phyloP scores from a whole-genome alignment of 306 rosid genomes.

The Hylodesmum podocarpum region DNA sequence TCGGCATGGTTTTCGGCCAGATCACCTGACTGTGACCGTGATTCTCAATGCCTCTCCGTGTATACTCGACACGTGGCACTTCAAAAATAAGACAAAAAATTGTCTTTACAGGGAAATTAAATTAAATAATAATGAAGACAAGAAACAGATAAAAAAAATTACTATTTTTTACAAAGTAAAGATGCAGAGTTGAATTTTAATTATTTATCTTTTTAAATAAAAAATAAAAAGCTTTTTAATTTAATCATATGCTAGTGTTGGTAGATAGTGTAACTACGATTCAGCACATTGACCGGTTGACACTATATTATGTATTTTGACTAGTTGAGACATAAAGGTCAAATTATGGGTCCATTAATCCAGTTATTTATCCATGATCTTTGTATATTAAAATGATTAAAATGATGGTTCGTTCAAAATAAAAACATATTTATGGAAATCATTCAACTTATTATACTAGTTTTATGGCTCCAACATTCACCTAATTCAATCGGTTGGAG shows the following conservation, averaged over 20 bases:
- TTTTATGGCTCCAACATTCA: too few relatives aligned
- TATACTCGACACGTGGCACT: not conserved
- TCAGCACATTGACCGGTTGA: conserved; percentile 10
- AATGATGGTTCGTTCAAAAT: not conserved
- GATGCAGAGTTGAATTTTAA: too few relatives aligned
- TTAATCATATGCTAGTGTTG: too few relatives aligned
- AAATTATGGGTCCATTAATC: not conserved
- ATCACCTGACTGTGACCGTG: not conserved
- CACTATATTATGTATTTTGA: not conserved
- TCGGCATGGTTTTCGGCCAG: conserved; percentile 20
- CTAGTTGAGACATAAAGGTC: not conserved
- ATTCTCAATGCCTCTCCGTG: not conserved
- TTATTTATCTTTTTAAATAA: too few relatives aligned
- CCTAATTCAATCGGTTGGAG: too few relatives aligned
- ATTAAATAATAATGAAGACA: too few relatives aligned
- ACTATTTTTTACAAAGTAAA: not conserved
- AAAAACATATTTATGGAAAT: not conserved
- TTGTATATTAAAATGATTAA: too few relatives aligned
- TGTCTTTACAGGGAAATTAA: too few relatives aligned
- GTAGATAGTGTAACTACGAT: not conserved
- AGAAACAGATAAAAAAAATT: not conserved
- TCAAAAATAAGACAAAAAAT: not conserved
- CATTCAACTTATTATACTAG: not conserved
- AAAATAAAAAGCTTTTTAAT: too few relatives aligned
- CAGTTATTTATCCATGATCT: not conserved